Percentiles rank a stretch among this genome's conserved stretches.
Evolutionary conservation across 208 protist genomes (phyloP).

Genomic region (Trypanosoma avium): DNA sequence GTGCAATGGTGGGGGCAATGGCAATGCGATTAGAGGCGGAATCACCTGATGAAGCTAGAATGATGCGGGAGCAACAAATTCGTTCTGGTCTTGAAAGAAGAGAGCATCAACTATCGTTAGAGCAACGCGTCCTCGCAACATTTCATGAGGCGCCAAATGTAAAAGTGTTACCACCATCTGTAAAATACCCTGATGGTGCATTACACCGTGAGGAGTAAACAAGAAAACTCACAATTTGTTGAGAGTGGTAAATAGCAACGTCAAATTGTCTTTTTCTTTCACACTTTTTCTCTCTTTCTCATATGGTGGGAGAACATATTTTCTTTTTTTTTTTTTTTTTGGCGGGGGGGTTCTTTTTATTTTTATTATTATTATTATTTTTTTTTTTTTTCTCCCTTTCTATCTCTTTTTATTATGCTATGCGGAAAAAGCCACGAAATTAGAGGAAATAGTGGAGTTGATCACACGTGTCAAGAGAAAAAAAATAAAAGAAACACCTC

Average conservation of each 20-base stretch:
- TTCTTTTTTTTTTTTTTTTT: conserved; percentile 18
- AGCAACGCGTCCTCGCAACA: conserved; percentile 73
- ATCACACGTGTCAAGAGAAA: background rate
- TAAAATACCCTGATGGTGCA: conserved; percentile 49
- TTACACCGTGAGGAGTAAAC: conserved; percentile 20
- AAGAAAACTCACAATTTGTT: background rate
- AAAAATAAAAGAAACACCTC: too few species aligned
- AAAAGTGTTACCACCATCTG: conserved; percentile 33
- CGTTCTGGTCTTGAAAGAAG: conserved; percentile 51
- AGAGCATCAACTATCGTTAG: conserved; percentile 52
- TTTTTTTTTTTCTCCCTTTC: conserved; percentile 17
- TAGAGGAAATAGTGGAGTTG: background rate
- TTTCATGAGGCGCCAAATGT: conserved; percentile 74
- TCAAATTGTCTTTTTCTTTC: too few species aligned
- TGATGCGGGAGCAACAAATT: conserved; percentile 58
- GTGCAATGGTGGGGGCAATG: conserved; percentile 80
- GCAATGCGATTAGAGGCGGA: conserved; percentile 80
- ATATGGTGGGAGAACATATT: background rate
- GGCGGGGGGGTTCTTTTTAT: conserved; percentile 19
- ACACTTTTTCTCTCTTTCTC: too few species aligned
- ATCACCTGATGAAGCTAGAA: conserved; percentile 57
- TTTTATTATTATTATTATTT: conserved; percentile 6
- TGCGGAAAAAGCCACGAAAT: conserved; percentile 1
- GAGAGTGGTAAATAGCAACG: too few species aligned
- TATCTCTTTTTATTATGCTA: background rate